A percentile compares a stretch with the other conserved stretches of the same genome.
phyloP scores from a whole-genome alignment of 2,329 filamentous ascomycete genomes.

The Fusarium secorum region DNA sequence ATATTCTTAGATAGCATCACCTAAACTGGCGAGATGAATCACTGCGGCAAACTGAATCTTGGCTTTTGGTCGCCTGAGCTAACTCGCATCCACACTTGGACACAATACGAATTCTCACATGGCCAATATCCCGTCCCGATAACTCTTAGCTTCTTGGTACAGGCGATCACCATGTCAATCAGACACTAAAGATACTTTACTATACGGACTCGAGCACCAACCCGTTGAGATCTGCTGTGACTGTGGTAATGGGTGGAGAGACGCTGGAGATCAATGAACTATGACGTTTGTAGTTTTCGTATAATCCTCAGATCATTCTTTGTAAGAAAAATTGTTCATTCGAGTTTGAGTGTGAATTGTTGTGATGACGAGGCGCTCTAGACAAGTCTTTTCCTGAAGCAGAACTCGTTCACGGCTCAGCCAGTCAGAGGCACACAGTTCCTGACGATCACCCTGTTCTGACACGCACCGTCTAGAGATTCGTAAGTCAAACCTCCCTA shows the following conservation, averaged over 20 bases:
- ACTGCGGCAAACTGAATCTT: conserved; percentile 6
- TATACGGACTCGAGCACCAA: background rate
- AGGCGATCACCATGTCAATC: conserved; percentile 1
- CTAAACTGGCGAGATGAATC: conserved; percentile 19
- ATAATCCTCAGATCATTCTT: conserved; percentile 5
- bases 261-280: background rate
- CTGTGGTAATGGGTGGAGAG: conserved; percentile 19
- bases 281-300: conserved; percentile 25
- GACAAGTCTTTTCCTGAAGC: conserved; percentile 22
- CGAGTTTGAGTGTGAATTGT: background rate
- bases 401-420: background rate
- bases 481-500: background rate
- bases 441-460: conserved; percentile 29
- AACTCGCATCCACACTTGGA: background rate
- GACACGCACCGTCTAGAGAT: conserved; percentile 28
- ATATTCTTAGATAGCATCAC: background rate
- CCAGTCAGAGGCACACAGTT: conserved; percentile 25
- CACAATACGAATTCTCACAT: conserved; percentile 22
- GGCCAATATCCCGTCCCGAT: conserved; percentile 7
- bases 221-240: conserved; percentile 24
- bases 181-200: background rate
- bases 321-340: background rate
- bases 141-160: conserved; percentile 8
- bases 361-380: conserved; percentile 27
- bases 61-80: conserved; percentile 11